Evolutionary conservation across 1,284 basidiomycete genomes (phyloP).

Genomic region (Boletus semigastroideus): DNA sequence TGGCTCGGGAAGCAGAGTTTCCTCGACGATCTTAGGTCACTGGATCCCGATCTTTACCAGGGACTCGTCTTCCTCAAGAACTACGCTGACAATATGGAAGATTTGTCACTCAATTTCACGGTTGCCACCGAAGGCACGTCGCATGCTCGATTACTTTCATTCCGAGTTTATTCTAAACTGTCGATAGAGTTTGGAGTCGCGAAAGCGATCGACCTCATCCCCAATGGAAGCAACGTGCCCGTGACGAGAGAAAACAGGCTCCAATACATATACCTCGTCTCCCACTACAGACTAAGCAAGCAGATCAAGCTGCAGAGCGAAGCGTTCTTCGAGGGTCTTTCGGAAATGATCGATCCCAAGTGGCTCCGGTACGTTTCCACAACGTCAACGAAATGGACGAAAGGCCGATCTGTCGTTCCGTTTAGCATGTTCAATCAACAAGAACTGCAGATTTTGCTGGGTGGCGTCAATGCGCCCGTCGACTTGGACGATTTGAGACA

Average conservation of each 20-base stretch:
- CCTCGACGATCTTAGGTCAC: slow-evolving; percentile 86
- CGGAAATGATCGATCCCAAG: slow-evolving; percentile 85
- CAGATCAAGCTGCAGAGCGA: slow-evolving; percentile 88
- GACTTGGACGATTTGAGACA: slow-evolving; percentile 77
- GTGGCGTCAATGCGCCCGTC: slow-evolving; percentile 80
- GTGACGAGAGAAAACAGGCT: slow-evolving; percentile 91
- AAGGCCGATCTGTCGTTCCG: slow-evolving; percentile 8
- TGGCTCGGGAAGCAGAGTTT: slow-evolving; percentile 89
- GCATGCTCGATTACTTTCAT: not conserved
- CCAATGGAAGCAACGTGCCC: slow-evolving; percentile 79
- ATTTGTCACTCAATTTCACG: slow-evolving; percentile 92
- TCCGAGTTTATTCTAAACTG: not conserved
- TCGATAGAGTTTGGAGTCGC: slow-evolving; percentile 81
- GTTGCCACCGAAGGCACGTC: slow-evolving; percentile 77
- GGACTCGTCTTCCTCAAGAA: slow-evolving; percentile 94
- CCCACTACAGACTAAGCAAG: slow-evolving; percentile 84
- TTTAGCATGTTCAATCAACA: slow-evolving; percentile 92
- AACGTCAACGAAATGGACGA: not conserved
- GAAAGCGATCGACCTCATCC: slow-evolving; percentile 78
- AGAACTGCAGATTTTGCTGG: slow-evolving; percentile 84
- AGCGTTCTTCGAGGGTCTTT: slow-evolving; percentile 83
- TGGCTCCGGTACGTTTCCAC: slow-evolving; percentile 70
- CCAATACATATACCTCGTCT: slow-evolving; percentile 88
- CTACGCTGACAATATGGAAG: slow-evolving; percentile 85
- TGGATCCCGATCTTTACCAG: slow-evolving; percentile 92